phyloP scores from a whole-genome alignment of 2,329 filamentous ascomycete genomes.

The Bipolaris victoriae region DNA sequence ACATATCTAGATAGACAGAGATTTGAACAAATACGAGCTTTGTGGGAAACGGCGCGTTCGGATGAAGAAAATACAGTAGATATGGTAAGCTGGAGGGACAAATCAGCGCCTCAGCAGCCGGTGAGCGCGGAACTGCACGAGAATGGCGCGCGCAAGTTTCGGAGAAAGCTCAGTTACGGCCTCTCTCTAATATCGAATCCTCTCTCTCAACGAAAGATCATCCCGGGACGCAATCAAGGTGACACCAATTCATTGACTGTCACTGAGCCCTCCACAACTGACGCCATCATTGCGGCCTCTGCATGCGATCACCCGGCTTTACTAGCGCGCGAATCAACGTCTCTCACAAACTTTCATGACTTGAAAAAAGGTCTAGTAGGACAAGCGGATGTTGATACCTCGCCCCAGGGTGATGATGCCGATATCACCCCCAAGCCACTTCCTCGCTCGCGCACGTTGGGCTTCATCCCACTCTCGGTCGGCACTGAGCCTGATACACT shows the following conservation, averaged over 20 bases:
- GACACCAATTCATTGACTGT: constrained; percentile 19
- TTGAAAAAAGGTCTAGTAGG: constrained; percentile 1
- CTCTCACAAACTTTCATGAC: constrained; percentile 1
- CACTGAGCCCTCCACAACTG: constrained; percentile 12
- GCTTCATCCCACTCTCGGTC: constrained; percentile 40
- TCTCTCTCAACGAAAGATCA: constrained; percentile 38
- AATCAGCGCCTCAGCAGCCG: constrained; percentile 21
- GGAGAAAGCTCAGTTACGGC: constrained; percentile 43
- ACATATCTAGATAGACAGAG: constrained; percentile 41
- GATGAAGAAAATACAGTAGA: constrained; percentile 12
- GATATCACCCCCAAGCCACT: constrained; percentile 29
- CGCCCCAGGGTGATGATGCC: constrained; percentile 7
- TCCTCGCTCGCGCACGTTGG: constrained; percentile 40
- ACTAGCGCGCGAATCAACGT: constrained; percentile 7
- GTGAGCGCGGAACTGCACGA: constrained; percentile 12
- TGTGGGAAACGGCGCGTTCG: constrained; percentile 39
- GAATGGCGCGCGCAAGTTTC: constrained; percentile 34
- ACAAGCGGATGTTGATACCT: not conserved
- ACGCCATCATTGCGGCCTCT: constrained; percentile 7
- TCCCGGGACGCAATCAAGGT: constrained; percentile 20
- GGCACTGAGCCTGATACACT: constrained; percentile 19
- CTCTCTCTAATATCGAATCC: constrained; percentile 42
- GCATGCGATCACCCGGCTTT: constrained; percentile 20
- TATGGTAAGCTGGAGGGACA: constrained; percentile 41
- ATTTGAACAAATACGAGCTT: constrained; percentile 43